These are phyloP conservation scores for Noccaea caerulescens DNA, from an alignment of 345 rosid genomes.

Conservation along the genomic window DNA sequence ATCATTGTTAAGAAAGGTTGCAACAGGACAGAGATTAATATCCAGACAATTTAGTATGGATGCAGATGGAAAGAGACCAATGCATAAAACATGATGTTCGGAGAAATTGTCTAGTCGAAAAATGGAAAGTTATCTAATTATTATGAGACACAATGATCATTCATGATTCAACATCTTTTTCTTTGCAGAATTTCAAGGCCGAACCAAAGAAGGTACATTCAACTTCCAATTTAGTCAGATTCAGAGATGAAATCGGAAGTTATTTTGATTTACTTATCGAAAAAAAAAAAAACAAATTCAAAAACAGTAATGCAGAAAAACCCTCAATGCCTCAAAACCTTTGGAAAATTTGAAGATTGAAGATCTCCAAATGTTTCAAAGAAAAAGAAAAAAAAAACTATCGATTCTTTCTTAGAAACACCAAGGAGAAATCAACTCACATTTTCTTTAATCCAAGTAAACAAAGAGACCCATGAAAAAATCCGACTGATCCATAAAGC, in stretches of 20 bases:
- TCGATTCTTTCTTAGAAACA: constrained; percentile 14
- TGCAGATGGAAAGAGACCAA: constrained; percentile 7
- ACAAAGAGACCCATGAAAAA: constrained; percentile 18
- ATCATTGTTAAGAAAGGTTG: neutral
- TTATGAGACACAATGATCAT: neutral
- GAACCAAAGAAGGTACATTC: neutral
- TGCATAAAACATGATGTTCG: constrained; percentile 20
- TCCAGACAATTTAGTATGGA: constrained; percentile 5
- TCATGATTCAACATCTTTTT: neutral
- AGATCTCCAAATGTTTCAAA: neutral
- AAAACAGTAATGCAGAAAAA: constrained; percentile 31
- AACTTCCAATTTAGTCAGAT: constrained; percentile 26
- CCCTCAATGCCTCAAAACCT: neutral
- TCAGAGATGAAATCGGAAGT: neutral
- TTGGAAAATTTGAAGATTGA: neutral
- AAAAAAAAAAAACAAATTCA: neutral
- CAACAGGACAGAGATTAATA: constrained; percentile 22
- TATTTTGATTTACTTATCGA: neutral
- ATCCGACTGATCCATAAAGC: constrained; percentile 15
- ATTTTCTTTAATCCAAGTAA: neutral
- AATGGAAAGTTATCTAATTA: neutral
- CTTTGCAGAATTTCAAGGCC: neutral
- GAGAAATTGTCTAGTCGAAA: constrained; percentile 29
- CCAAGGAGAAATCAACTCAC: no score
- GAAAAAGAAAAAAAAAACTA: neutral